Percentiles rank a stretch among this genome's conserved stretches.
Conservation (phyloP, 2,329 filamentous ascomycete genomes). For the Diaporthe ampelina region DNA sequence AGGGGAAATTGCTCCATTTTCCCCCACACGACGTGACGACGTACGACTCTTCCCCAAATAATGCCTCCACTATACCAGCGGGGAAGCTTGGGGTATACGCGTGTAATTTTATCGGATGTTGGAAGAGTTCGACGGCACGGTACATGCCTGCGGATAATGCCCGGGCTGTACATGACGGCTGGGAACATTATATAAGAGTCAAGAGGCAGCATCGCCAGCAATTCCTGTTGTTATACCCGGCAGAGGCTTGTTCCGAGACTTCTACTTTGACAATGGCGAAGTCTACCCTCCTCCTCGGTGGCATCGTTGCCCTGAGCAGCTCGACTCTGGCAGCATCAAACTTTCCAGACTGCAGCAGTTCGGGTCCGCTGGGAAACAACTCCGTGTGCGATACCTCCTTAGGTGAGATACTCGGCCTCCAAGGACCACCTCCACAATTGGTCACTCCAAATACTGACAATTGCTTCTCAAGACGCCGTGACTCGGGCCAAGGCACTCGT, state of each 20-base stretch:
- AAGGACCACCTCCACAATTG: too few species aligned
- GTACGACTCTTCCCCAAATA: slow-evolving; percentile 12
- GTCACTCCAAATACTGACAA: neutral
- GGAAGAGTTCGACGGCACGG: neutral
- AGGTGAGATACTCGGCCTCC: neutral
- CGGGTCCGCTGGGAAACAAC: slow-evolving; percentile 36
- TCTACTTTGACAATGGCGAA: slow-evolving; percentile 18
- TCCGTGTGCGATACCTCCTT: slow-evolving; percentile 38
- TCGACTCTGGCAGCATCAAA: slow-evolving; percentile 26
- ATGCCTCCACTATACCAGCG: slow-evolving; percentile 17
- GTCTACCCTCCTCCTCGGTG: slow-evolving; percentile 11
- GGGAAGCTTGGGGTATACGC: slow-evolving; percentile 12
- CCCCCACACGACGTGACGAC: neutral
- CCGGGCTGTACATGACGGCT: neutral
- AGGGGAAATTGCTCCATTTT: slow-evolving; percentile 10
- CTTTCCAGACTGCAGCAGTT: slow-evolving; percentile 38
- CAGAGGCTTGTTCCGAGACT: neutral
- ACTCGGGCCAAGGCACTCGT: slow-evolving; percentile 38
- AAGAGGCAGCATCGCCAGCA: neutral
- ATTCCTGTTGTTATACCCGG: neutral
- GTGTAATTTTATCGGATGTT: neutral
- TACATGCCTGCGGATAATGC: neutral
- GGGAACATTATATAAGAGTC: slow-evolving; percentile 2
- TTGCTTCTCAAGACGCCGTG: slow-evolving; percentile 19
- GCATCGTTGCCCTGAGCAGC: neutral